phyloP scores from a whole-genome alignment of 495 filamentous ascomycete genomes.

The Tuber borchii region DNA sequence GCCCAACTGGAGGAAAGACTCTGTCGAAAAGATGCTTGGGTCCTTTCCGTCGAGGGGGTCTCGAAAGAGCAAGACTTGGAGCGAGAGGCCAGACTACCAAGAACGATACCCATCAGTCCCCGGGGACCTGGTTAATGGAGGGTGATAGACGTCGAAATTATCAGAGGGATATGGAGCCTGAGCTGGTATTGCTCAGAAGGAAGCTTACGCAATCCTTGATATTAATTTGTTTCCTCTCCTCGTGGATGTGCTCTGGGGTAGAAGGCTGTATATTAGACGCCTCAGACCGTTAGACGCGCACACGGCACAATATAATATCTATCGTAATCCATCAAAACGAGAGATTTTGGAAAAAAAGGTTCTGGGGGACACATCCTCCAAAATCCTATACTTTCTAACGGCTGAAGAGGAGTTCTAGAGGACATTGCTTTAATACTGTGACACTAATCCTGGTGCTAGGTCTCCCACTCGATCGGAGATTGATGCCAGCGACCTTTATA shows the following conservation, averaged over 20 bases:
- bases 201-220: background rate
- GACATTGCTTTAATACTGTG: background rate
- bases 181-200: background rate
- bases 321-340: background rate
- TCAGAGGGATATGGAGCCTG: background rate
- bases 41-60: background rate
- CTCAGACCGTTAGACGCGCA: background rate
- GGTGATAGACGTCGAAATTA: background rate
- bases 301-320: background rate
- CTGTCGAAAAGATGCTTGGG: background rate
- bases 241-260: background rate
- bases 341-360: background rate
- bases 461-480: background rate
- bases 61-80: background rate
- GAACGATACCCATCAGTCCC: background rate
- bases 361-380: background rate
- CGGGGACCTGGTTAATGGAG: background rate
- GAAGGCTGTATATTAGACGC: background rate
- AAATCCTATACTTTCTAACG: background rate
- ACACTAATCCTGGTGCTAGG: background rate
- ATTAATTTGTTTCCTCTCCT: background rate
- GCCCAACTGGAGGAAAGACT: background rate
- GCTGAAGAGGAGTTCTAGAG: background rate
- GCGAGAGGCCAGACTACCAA: background rate
- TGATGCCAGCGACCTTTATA: background rate